A percentile compares a stretch with the other conserved stretches of the same genome.
Evolutionary conservation across 108 stramenopile genomes (phyloP).

Genomic region (Cyclotella choctawhatcheeana): DNA sequence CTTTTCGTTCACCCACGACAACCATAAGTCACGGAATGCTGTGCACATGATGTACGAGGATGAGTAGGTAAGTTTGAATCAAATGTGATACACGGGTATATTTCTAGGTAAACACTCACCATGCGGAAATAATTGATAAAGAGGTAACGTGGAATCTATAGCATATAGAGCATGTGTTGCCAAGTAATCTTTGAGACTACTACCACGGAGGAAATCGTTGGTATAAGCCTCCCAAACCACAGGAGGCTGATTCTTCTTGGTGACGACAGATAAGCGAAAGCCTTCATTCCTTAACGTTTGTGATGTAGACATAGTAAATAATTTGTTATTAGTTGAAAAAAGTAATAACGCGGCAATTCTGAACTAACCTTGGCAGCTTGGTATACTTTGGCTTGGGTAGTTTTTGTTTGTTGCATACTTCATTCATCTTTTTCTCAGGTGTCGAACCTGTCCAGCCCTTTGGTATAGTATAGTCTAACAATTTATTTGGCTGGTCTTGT

Average conservation of each 20-base stretch:
- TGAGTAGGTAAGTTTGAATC: too few relatives aligned
- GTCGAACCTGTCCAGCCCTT: constrained; percentile 78
- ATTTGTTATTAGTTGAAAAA: neutral
- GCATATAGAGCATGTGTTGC: constrained; percentile 69
- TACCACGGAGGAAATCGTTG: constrained; percentile 17
- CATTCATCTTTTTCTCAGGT: constrained; percentile 65
- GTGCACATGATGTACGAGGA: too few relatives aligned
- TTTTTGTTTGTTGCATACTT: constrained; percentile 62
- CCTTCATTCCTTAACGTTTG: constrained; percentile 23
- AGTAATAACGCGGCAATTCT: too few relatives aligned
- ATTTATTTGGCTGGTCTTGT: neutral
- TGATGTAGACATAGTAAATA: neutral
- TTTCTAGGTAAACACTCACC: neutral
- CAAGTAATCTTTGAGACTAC: constrained; percentile 56
- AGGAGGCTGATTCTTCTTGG: constrained; percentile 20
- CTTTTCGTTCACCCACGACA: constrained; percentile 58
- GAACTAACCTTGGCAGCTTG: constrained; percentile 35
- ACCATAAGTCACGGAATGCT: constrained; percentile 75
- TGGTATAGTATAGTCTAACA: constrained; percentile 47
- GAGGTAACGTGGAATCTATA: constrained; percentile 56
- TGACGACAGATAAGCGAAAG: constrained; percentile 32
- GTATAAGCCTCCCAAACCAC: constrained; percentile 24
- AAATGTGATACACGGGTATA: too few relatives aligned
- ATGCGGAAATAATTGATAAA: constrained; percentile 70
- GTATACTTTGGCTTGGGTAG: constrained; percentile 58